These are phyloP conservation scores for Cairneyella variabilis DNA, from an alignment of 495 filamentous ascomycete genomes.

Conservation along the genomic window DNA sequence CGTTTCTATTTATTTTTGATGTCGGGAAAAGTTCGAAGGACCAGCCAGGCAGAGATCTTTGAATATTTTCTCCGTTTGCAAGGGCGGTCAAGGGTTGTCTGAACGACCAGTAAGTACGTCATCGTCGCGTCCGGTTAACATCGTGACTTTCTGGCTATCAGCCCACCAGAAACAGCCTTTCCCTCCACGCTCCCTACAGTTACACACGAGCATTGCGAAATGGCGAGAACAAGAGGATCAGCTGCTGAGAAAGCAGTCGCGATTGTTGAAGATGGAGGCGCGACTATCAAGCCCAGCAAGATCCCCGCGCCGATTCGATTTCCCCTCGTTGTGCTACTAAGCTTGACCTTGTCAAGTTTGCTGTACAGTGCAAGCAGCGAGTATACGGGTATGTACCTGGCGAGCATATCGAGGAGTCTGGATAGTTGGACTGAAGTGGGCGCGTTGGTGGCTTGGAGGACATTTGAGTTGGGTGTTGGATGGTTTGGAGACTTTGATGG, in stretches of 20 bases:
- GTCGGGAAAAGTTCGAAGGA: too few relatives aligned
- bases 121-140: too few relatives aligned
- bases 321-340: constrained; percentile 58
- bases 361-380: constrained; percentile 51
- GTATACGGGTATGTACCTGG: constrained; percentile 55
- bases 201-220: too few relatives aligned
- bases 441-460: constrained; percentile 60
- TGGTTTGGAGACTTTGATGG: constrained; percentile 71
- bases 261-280: constrained; percentile 8
- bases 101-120: too few relatives aligned
- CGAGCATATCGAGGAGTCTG: constrained; percentile 54
- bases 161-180: too few relatives aligned
- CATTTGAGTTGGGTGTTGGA: constrained; percentile 60
- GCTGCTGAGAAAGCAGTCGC: constrained; percentile 11
- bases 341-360: constrained; percentile 53
- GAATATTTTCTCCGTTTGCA: too few relatives aligned
- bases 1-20: too few relatives aligned
- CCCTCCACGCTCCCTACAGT: too few relatives aligned
- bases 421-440: constrained; percentile 59
- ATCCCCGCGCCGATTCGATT: constrained; percentile 57
- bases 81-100: too few relatives aligned
- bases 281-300: constrained; percentile 26
- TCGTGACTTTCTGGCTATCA: too few relatives aligned
- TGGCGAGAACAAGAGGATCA: too few relatives aligned
- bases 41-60: too few relatives aligned